Base-by-base conservation (phyloP, 2,329 filamentous ascomycete species). In the Claviceps sp. region DNA sequence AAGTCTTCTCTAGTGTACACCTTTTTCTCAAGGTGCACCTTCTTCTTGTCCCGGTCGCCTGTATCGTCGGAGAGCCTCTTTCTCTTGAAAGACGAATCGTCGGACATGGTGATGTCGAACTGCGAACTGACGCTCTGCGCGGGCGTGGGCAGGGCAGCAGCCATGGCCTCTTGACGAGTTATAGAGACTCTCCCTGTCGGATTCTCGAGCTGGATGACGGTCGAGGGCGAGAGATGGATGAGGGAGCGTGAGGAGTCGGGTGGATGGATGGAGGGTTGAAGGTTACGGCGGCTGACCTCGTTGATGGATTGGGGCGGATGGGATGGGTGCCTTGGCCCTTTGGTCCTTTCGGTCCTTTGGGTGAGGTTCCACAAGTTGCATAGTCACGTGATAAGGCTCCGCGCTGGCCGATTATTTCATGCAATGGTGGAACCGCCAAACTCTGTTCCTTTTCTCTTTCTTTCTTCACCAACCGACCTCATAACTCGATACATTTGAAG, bases 221-320 rank as follows among this genome's bases (percentile, higher is more conserved):
- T 76, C 60, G 70, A 75, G 57, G 77, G 75, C 58, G 77, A 81
- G 63, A 75, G 72, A 64, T 81, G 77, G 48, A 50, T 16, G 63
- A 78, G 81, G 63, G 80, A 80, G 65, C 80, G 84, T 72, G 83
- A 79, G 64, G 81, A 60, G 80, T 84, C 62, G 79, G 79, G 60
- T 80, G 80, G 66, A 82, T 80, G 80, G 66, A 82, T 79, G 73
- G 78, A 81, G 30, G 30, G 30, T 11, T 34, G 30, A 34, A 70
- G 78, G 80, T 48, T 13, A 38, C 34, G 18, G n/a, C 43, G 8
- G 43, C 30, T 34, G 43, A 30, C 64, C 67, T 62, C 65, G 65
- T 60, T 60, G 56, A 58, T 55, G 47, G 57, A 34, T 34, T 11
- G 30, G 3, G 9, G 9, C 11, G 30, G 30, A 34, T 11, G 30